A percentile compares a stretch with the other conserved stretches of the same genome.
These are phyloP conservation scores for Leucocoprinus leucothites DNA, from an alignment of 768 basidiomycete species.

Conservation along the genomic window DNA sequence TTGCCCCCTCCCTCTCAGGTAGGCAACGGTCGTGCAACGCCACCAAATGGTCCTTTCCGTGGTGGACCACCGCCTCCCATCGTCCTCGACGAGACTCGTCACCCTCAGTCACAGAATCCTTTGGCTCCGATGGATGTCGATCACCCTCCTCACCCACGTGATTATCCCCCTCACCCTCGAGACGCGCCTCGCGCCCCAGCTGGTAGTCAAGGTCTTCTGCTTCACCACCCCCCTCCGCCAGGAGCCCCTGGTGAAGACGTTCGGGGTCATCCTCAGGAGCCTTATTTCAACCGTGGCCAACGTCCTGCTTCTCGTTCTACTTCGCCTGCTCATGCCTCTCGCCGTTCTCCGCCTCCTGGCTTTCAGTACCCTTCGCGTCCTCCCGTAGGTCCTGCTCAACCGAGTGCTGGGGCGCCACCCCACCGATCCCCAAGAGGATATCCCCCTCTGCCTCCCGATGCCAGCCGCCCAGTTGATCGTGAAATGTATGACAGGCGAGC, in stretches of 20 bases:
- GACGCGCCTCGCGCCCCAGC: constrained; percentile 50
- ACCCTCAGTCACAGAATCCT: constrained; percentile 61
- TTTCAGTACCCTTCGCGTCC: constrained; percentile 53
- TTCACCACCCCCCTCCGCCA: constrained; percentile 70
- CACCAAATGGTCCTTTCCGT: constrained; percentile 63
- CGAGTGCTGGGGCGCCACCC: constrained; percentile 32
- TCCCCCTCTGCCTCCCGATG: constrained; percentile 47
- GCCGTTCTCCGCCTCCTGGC: constrained; percentile 50
- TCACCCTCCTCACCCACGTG: constrained; percentile 51
- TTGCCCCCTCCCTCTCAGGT: constrained; percentile 61
- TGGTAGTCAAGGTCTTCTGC: constrained; percentile 52
- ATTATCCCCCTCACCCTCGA: constrained; percentile 51
- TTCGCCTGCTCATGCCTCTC: constrained; percentile 42
- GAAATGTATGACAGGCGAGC: constrained; percentile 59
- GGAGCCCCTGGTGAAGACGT: constrained; percentile 53
- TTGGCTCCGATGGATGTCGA: constrained; percentile 82
- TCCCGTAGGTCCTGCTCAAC: constrained; percentile 50
- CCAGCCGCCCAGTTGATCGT: constrained; percentile 41
- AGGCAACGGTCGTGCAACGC: constrained; percentile 42
- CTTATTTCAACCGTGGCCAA: constrained; percentile 49
- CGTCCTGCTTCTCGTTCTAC: constrained; percentile 59
- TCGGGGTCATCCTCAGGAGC: constrained; percentile 43
- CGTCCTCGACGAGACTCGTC: constrained; percentile 72
- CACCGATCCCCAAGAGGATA: constrained; percentile 66
- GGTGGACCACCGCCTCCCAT: constrained; percentile 84